Percentiles rank a stretch among this genome's conserved stretches.
Conservation (phyloP, 495 filamentous ascomycete species). For the Glonium stellatum region DNA sequence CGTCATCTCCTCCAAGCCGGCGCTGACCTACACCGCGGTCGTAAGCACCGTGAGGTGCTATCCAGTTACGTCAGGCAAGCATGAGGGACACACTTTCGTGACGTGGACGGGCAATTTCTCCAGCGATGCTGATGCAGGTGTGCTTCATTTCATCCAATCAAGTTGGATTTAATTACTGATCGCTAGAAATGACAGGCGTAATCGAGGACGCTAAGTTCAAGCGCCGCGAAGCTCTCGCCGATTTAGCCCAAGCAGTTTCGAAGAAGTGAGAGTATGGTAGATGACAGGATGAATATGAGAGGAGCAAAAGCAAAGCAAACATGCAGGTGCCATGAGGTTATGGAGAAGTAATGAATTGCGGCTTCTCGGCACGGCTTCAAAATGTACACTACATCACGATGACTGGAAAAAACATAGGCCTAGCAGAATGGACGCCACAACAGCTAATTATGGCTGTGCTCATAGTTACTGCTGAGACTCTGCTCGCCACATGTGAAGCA, state of each 20-base stretch:
- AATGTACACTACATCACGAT: too few relatives aligned
- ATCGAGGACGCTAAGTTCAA: conserved; percentile 68
- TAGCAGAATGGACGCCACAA: neutral
- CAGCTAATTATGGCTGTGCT: neutral
- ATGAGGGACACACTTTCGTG: conserved; percentile 55
- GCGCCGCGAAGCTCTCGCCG: conserved; percentile 59
- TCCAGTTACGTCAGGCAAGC: conserved; percentile 52
- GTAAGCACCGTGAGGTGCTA: conserved; percentile 56
- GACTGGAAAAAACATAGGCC: too few relatives aligned
- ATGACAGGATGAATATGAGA: neutral
- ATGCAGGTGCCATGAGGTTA: neutral
- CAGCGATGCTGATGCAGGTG: conserved; percentile 61
- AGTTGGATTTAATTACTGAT: neutral
- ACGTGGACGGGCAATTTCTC: conserved; percentile 60
- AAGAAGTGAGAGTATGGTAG: conserved; percentile 7
- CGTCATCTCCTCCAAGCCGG: conserved; percentile 54
- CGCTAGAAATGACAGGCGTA: conserved; percentile 41
- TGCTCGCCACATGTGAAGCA: too few relatives aligned
- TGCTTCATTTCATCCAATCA: conserved; percentile 22
- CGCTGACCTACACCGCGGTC: conserved; percentile 53
- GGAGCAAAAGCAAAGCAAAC: neutral
- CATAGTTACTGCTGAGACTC: too few relatives aligned
- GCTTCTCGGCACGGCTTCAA: too few relatives aligned
- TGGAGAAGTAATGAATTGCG: neutral
- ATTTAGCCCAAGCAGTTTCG: conserved; percentile 48